Conservation (phyloP, 1,139 yeast species). For the Trichomonascaceae sp. region DNA sequence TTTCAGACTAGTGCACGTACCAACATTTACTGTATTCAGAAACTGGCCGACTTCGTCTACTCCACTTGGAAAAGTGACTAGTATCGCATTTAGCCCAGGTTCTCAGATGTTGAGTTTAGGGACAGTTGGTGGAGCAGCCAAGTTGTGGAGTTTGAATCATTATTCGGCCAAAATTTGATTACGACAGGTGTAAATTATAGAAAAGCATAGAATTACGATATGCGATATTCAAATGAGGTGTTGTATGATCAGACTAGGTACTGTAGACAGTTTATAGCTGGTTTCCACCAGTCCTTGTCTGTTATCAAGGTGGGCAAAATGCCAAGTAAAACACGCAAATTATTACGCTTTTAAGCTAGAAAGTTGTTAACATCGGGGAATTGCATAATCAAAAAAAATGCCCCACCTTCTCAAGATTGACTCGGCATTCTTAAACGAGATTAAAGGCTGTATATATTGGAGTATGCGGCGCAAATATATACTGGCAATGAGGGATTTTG, state of each 20-base stretch:
- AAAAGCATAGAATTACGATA: neutral
- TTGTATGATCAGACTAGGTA: neutral
- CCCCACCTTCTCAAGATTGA: neutral
- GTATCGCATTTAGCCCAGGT: slow-evolving; percentile 74
- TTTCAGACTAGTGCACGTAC: slow-evolving; percentile 77
- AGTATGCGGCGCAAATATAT: neutral
- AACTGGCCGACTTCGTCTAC: slow-evolving; percentile 99
- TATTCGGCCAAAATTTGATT: slow-evolving; percentile 32
- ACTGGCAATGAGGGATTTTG: neutral
- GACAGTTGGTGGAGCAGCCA: slow-evolving; percentile 83
- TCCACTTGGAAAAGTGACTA: slow-evolving; percentile 87
- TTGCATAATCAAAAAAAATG: neutral
- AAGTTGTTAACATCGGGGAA: neutral
- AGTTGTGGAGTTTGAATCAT: slow-evolving; percentile 85
- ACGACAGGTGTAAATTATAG: neutral
- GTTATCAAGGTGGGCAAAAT: neutral
- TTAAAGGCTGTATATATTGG: neutral
- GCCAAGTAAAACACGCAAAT: neutral
- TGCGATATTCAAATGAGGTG: neutral
- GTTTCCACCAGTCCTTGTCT: neutral
- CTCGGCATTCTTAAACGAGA: neutral
- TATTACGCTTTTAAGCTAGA: neutral
- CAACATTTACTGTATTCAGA: slow-evolving; percentile 76
- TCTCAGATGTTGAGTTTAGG: slow-evolving; percentile 84
- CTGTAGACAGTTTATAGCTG: neutral